Conservation (phyloP, 768 basidiomycete species). For the Pluteus cervinus region DNA sequence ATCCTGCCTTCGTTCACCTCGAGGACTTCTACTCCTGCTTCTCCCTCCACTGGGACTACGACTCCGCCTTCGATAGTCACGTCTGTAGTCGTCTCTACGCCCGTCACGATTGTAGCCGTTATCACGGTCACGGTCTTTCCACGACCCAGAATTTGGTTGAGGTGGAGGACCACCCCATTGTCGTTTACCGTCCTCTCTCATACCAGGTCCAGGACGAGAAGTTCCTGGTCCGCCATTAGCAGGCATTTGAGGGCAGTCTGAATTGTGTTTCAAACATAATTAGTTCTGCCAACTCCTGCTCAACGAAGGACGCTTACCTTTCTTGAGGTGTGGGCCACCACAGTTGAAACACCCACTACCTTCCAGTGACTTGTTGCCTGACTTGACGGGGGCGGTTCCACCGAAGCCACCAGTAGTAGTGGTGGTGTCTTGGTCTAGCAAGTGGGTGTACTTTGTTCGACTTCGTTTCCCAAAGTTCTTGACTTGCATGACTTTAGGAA, state of each 20-base stretch:
- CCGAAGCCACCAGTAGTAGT: constrained; percentile 57
- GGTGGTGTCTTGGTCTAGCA: constrained; percentile 93
- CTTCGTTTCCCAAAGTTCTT: constrained; percentile 90
- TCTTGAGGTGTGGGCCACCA: constrained; percentile 90
- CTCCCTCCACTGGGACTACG: no score
- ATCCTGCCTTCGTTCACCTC: no score
- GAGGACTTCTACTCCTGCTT: no score
- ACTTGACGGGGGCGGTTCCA: constrained; percentile 44
- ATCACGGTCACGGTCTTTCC: no score
- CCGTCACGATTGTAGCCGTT: no score
- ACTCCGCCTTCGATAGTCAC: no score
- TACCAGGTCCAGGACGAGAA: no score
- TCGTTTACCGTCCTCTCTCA: no score
- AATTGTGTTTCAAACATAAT: not conserved
- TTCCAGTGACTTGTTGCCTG: constrained; percentile 49
- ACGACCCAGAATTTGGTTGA: no score
- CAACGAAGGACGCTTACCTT: constrained; percentile 43
- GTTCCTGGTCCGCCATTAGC: no score
- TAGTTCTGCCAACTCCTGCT: not conserved
- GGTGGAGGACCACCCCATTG: no score
- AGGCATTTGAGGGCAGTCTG: constrained; percentile 49
- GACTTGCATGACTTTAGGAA: constrained; percentile 97
- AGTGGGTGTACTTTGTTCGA: constrained; percentile 93
- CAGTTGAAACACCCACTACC: constrained; percentile 85
- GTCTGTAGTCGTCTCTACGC: no score